Evolutionary conservation across 176 grass and related monocot genomes (phyloP).

Genomic region (Aegilops umbellulata): DNA sequence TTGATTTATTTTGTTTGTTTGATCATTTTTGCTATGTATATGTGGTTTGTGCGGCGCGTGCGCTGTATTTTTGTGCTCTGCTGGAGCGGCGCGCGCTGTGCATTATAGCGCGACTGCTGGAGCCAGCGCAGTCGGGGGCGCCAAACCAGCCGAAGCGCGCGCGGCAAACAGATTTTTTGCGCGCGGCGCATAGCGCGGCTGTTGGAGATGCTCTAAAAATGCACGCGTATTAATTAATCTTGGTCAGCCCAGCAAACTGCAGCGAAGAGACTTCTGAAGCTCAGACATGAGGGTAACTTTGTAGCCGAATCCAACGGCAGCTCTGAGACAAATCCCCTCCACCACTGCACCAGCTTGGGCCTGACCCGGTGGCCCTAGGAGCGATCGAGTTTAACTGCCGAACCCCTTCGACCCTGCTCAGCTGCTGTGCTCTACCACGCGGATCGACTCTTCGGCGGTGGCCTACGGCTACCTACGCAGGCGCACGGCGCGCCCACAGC

Average conservation of each 20-base stretch:
- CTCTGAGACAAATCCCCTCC: slow-evolving; percentile 20
- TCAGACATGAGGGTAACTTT: not conserved
- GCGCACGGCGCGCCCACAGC: not conserved
- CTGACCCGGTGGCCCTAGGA: not conserved
- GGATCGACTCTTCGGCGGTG: not conserved
- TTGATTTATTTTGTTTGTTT: too few relatives aligned
- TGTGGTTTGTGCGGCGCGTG: too few relatives aligned
- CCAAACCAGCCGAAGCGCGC: too few relatives aligned
- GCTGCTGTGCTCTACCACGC: not conserved
- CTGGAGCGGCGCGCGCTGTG: too few relatives aligned
- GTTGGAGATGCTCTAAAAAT: too few relatives aligned
- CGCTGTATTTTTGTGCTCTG: too few relatives aligned
- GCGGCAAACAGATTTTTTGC: too few relatives aligned
- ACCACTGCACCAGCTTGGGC: not conserved
- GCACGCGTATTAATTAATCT: too few relatives aligned
- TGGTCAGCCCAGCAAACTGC: not conserved
- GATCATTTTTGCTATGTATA: too few relatives aligned
- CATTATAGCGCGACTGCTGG: too few relatives aligned
- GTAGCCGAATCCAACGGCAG: not conserved
- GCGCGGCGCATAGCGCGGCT: too few relatives aligned
- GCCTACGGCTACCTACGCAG: not conserved
- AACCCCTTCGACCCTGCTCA: not conserved
- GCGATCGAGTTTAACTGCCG: not conserved
- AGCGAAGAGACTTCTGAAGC: not conserved
- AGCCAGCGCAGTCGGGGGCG: too few relatives aligned